Base-by-base conservation (phyloP, 2,329 filamentous ascomycete genomes). In the Alternaria longipes region DNA sequence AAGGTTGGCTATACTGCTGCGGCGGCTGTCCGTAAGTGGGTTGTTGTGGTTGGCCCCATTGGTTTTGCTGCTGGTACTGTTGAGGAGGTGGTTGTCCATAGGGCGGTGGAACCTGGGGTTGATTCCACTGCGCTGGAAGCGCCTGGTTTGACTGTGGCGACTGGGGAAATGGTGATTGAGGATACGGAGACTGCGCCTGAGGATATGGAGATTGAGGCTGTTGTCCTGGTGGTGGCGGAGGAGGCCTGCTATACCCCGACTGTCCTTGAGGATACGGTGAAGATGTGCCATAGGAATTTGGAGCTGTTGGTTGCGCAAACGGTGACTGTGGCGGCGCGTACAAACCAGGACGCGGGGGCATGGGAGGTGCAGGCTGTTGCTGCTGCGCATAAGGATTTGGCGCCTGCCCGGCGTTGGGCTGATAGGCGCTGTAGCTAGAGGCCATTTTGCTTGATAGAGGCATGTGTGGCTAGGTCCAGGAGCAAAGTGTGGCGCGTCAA, bases 281-380 rank as follows among this genome's bases (percentile, higher is more conserved):
- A 8, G 77, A 73, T 56, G 74, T 52, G 40, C 69, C 75, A 73
- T 84, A 84, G 41, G 59, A 71, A 52, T 47, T 67, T 73, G 62
- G 78, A 74, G 54, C 69, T 69, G 52, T 52, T 6, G 74, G 72
- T 59, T 80, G 80, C 42, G 80, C 75, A 57, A 81, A 81, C 49
- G 80, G 78, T 55, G 82, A 81, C 60, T 81, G 79, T 44, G 79
- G 78, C 42, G 76, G 73, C 40, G 77, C 73, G 53, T 72, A 71
- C 26, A 74, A 78, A 58, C 74, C 75, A 30, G 77, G 76, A 52
- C 77, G 75, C 24, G 67, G 68, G 60, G 78, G 74, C 59, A 79
- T 63, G 32, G 75, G 68, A 18, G 75, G 67, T 26, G 64, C 62
- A 28, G 67, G 63, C 32, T 63, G 68, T 42, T 70, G 70, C 64